Evolutionary conservation across 2,329 filamentous ascomycete species (phyloP), one percentile per base, ranked within the genome.

Genomic region (Calonectria ilicicola): DNA sequence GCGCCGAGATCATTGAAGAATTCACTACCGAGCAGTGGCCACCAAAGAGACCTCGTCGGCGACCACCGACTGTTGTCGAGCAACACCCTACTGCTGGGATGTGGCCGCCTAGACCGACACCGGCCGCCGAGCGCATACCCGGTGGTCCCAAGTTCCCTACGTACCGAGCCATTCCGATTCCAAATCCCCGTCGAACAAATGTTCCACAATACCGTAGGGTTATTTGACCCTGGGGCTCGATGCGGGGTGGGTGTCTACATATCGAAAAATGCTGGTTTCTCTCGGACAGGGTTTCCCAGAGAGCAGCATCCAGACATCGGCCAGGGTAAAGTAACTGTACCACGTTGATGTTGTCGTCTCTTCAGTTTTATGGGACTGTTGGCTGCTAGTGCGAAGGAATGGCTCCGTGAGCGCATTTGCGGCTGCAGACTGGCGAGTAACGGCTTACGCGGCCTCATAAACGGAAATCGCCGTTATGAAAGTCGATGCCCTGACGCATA

Each of bases 131-230:
- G 65, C 76, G 77, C 8, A 74, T 84, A 7, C 82, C 82, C 1
- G 82, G 82, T 3, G 82, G 82, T 0, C 81, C 81, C 1, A 80
- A 79, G 68, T 82, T 75, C 62, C 82, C 82, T 1, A 83, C 81
- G 0, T 84, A 84, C 58, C 77, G 75, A 7, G 82, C 82, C 1
- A 76, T 82, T 9, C 82, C 82, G 9, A 82, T 84, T 29, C 70
- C 77, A 2, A 84, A 84, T 40, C 82, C 82, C 17, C 75, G 79
- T 26, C 72, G 76, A 1, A 53, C 75, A 49, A 72, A 68, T 17
- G 21, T 65, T 56, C 40, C 19, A 27, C 70, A 69, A 40, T 62
- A 21, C 17, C 5, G 17, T 38, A 35, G 65, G 40, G 35, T 15
- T 23, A n/a, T 23, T 19, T 65, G 32, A 27, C 19, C 47, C 32